These are phyloP conservation scores for Tetrapisispora namnaoensis DNA, from an alignment of 805 yeast species.

Conservation along the genomic window DNA sequence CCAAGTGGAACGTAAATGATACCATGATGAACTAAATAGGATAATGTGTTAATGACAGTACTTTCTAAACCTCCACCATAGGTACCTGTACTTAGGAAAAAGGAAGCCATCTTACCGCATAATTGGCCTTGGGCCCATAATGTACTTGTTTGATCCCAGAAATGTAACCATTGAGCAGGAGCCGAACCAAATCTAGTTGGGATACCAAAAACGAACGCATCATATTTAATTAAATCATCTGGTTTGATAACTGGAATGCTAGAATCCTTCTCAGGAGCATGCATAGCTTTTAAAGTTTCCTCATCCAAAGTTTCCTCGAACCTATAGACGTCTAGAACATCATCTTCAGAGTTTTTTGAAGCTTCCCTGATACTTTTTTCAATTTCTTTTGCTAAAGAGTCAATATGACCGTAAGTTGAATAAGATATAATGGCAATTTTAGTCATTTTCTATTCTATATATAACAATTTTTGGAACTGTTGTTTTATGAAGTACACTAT, in stretches of 20 bases:
- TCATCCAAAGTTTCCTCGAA: conserved; percentile 65
- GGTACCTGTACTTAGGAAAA: conserved; percentile 62
- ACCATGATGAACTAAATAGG: conserved; percentile 66
- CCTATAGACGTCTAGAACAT: conserved; percentile 58
- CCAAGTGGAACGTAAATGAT: conserved; percentile 71
- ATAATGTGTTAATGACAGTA: conserved; percentile 50
- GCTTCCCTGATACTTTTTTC: conserved; percentile 59
- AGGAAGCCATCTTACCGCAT: conserved; percentile 63
- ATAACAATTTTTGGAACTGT: neutral
- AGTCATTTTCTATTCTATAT: conserved; percentile 11
- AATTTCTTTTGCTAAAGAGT: conserved; percentile 54
- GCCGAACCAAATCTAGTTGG: conserved; percentile 72
- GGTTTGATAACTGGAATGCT: conserved; percentile 47
- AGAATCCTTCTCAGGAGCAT: conserved; percentile 55
- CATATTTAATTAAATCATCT: conserved; percentile 51
- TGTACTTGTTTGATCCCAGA: conserved; percentile 71
- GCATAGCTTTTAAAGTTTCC: conserved; percentile 45
- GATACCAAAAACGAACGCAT: conserved; percentile 66
- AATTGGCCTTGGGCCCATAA: conserved; percentile 66
- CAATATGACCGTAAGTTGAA: conserved; percentile 73
- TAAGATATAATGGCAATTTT: conserved; percentile 48
- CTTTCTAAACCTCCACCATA: conserved; percentile 75
- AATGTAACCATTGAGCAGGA: conserved; percentile 68
- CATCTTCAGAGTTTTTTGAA: conserved; percentile 42
- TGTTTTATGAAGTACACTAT: neutral